Conservation (phyloP, 116 monocot genomes). For the Cymodocea nodosa region DNA sequence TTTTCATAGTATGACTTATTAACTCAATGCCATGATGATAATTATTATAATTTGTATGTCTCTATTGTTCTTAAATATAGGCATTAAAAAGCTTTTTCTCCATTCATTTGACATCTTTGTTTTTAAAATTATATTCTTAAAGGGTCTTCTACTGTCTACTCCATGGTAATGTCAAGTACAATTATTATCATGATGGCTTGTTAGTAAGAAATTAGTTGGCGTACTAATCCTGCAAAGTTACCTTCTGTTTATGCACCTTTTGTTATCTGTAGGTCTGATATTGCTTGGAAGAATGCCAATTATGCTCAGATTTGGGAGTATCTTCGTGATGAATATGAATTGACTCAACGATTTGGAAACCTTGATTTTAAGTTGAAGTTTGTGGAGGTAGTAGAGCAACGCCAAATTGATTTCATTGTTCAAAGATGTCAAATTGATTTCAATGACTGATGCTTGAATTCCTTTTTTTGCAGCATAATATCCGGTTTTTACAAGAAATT, state of each 20-base stretch:
- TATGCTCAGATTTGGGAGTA: slow-evolving; percentile 81
- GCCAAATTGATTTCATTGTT: not conserved
- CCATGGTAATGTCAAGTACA: no score
- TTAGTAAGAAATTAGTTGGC: not conserved
- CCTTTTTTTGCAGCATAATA: slow-evolving; percentile 44
- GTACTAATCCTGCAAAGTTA: not conserved
- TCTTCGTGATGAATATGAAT: slow-evolving; percentile 68
- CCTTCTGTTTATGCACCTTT: not conserved
- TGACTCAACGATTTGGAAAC: slow-evolving; percentile 66
- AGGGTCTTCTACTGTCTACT: no score
- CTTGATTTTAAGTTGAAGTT: slow-evolving; percentile 83
- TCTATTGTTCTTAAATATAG: no score
- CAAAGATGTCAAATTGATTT: not conserved
- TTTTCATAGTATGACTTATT: no score
- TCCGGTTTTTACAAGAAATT: slow-evolving; percentile 57
- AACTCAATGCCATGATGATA: no score
- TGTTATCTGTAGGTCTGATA: slow-evolving; percentile 52
- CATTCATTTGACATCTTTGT: no score
- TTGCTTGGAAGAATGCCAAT: slow-evolving; percentile 82
- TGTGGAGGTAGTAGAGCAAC: slow-evolving; percentile 49
- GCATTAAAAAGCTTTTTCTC: no score
- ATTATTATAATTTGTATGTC: no score
- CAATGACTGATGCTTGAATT: not conserved
- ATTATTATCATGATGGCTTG: no score
- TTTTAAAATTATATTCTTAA: no score